Evolutionary conservation across 768 basidiomycete genomes (phyloP), one percentile per base, ranked within the genome.

Genomic region (Russula earlei): DNA sequence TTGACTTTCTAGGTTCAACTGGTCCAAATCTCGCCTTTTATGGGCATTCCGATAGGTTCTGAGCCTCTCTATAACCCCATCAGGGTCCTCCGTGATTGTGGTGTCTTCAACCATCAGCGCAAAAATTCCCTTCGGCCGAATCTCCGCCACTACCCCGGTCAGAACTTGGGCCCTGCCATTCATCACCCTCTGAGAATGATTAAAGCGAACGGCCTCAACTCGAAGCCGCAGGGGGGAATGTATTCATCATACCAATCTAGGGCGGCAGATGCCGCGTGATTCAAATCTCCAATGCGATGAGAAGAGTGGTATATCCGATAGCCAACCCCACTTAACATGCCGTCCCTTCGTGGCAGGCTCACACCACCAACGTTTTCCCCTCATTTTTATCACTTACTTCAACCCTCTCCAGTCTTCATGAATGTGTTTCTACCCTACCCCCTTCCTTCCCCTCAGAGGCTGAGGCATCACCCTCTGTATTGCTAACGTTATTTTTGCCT

Each of bases 321-420:
- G n/a, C n/a, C n/a, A n/a, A n/a, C 52, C 34, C 38, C 24, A 43
- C n/a, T 36, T 48, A 49, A 47, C 57, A 58, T 46, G 57, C 57
- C 17, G 20, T 20, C 14, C n/a, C 46, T 54, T 49, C 57, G 52
- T 58, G 57, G 57, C 57, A 34, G 19, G 24, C 52, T 49, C 52
- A 41, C n/a, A n/a, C 41, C 38, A 54, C n/a, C 52, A 58, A 58
- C 57, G 57, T 44, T 58, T 49, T 31, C 17, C 46, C 52, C 41
- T 54, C 46, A 58, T 58, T 54, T 4, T 49, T 49, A 14, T 17
- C 9, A 43, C 52, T 44, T 58, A 58, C 52, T 58, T 58, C 47
- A 58, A 58, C 56, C 46, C 37, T 29, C 41, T 33, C 14, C 29
- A 19, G 27, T 20, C 40, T 11, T 24, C 24, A 4, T 49, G 47